phyloP scores from a whole-genome alignment of 163 green algal species.

The Prototheca cutis region DNA sequence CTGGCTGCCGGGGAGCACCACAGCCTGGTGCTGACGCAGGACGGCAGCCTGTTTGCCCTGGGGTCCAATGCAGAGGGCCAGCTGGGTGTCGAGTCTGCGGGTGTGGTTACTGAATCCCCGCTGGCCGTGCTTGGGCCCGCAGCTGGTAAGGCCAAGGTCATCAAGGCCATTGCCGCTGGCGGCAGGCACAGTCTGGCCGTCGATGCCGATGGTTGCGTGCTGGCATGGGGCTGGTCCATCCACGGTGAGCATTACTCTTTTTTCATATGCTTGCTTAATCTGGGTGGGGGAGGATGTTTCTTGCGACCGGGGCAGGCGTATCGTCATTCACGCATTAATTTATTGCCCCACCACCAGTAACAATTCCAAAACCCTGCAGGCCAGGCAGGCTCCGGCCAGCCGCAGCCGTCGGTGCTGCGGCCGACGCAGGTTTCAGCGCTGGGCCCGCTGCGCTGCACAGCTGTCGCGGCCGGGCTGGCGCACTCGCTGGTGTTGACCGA shows the following conservation, averaged over 20 bases:
- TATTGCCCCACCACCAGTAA: too few relatives aligned
- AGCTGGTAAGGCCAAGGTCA: conserved; percentile 22
- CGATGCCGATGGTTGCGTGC: conserved; percentile 41
- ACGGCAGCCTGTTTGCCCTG: conserved; percentile 65
- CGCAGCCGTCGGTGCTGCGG: conserved; percentile 36
- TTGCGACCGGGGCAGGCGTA: too few relatives aligned
- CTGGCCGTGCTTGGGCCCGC: conserved; percentile 38
- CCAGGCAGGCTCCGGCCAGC: conserved; percentile 13
- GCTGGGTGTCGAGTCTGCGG: conserved; percentile 46
- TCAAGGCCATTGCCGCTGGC: conserved; percentile 51
- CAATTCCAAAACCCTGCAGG: too few relatives aligned
- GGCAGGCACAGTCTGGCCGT: conserved; percentile 47
- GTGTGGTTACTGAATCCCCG: conserved; percentile 1
- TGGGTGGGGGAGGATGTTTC: background rate
- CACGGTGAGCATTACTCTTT: conserved; percentile 18
- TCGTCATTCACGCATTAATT: background rate
- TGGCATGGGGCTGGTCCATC: conserved; percentile 49
- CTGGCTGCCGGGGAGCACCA: conserved; percentile 56
- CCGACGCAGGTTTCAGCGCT: conserved; percentile 39
- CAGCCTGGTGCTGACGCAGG: conserved; percentile 44
- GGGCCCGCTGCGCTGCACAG: conserved; percentile 26
- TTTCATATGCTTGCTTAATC: background rate
- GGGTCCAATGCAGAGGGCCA: conserved; percentile 61
- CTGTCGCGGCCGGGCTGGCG: conserved; percentile 43
- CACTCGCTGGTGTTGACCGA: conserved; percentile 59